Base-by-base conservation (phyloP, 1,139 yeast species). In the Keqinozyma sinolaborantium region DNA sequence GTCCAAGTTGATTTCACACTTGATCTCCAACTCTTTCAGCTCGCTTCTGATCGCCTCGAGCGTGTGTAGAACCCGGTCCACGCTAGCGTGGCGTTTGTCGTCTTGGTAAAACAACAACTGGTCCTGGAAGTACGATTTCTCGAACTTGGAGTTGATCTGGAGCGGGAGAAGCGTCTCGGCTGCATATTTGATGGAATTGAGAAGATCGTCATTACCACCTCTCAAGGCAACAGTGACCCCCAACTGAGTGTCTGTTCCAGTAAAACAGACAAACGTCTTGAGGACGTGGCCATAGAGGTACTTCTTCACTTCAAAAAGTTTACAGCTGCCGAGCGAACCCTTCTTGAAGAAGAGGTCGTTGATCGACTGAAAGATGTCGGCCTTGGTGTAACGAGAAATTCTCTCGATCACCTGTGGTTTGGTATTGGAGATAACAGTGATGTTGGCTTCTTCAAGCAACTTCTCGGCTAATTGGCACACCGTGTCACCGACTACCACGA, bases 151-250 rank as follows among this genome's bases (percentile, higher is more conserved):
- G 45, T 88, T 87, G 50, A 84, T 77, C 23, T 81, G 76, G 2
- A 83, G 84, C 31, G 84, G 83, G 4, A 85, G 73, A 75, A 90
- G 70, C 30, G 92, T 81, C 44, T 86, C 95, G 2, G 85, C 71
- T 2, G 90, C 83, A 35, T 81, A 79, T 51, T 94, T 94, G 15
- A 90, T 71, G 34, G 77, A 76, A 31, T 77, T 71, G 39, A 90
- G 58, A 1, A 69, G 51, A 2, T 76, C 80, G 28, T 68, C 75
- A 42, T 74, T 73, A 1, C 79, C 82, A 2, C 98, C 98, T 37
- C 98, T 67, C 16, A 94, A 60, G 6, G 85, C 66, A 13, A 92
- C 73, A 0, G 98, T 88, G 28, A 92, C 83, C 0, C 98, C 98
- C 0, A 81, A 60, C 26, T 76, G 77, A 14, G 74, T 67, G 28